phyloP scores from a whole-genome alignment of 257 asterid genomes.

The Solanum dulcamara region DNA sequence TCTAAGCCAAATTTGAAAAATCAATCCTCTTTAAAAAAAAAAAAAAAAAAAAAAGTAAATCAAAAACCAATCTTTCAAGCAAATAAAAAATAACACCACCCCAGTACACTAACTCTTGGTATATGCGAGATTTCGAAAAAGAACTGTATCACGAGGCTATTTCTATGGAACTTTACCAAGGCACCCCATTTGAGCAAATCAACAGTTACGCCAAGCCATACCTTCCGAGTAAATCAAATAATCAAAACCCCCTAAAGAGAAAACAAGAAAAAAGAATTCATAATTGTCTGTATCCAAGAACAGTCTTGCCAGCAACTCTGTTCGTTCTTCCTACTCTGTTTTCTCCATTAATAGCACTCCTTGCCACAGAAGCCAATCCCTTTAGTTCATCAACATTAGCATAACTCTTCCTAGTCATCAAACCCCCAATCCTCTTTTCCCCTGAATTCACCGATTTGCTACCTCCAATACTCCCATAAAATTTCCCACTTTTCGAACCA shows the following conservation, averaged over 20 bases:
- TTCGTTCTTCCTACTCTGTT: slow-evolving; percentile 11
- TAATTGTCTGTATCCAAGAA: slow-evolving; percentile 39
- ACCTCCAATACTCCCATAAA: slow-evolving; percentile 33
- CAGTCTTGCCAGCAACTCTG: slow-evolving; percentile 36
- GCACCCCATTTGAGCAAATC: background rate
- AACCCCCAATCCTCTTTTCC: slow-evolving; percentile 59
- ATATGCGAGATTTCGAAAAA: background rate
- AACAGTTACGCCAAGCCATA: no score
- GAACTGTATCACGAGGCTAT: background rate
- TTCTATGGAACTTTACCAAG: background rate
- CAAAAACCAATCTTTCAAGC: slow-evolving; percentile 3
- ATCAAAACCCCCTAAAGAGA: slow-evolving; percentile 3
- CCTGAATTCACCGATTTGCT: slow-evolving; percentile 68
- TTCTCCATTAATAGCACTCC: slow-evolving; percentile 40
- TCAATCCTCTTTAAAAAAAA: background rate
- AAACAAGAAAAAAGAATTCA: slow-evolving; percentile 3
- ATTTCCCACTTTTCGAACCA: slow-evolving; percentile 36
- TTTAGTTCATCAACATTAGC: slow-evolving; percentile 64
- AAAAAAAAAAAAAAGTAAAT: background rate
- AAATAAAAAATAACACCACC: background rate
- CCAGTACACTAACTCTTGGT: background rate
- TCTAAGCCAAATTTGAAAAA: background rate
- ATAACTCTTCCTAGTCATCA: slow-evolving; percentile 70
- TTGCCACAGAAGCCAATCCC: slow-evolving; percentile 41
- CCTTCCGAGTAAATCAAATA: background rate